Conservation (phyloP, 805 yeast species). For the Sugiyamaella lignohabitans region DNA sequence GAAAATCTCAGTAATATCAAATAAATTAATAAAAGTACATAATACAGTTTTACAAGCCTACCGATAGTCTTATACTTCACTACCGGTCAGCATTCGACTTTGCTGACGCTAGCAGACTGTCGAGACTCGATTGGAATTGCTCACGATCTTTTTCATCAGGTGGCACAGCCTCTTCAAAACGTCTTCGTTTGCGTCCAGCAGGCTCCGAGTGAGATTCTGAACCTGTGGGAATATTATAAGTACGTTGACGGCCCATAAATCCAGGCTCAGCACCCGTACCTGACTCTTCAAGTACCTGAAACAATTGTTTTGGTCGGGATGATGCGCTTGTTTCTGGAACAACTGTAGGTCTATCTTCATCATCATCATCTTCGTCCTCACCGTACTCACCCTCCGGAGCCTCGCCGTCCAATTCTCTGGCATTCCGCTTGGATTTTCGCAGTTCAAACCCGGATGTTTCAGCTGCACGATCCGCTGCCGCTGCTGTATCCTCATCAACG, state of each 20-base stretch:
- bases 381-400: not conserved
- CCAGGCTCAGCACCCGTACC: constrained; percentile 17
- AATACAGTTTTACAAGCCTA: too few species aligned
- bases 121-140: constrained; percentile 13
- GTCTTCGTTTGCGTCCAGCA: constrained; percentile 5
- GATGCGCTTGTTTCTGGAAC: not conserved
- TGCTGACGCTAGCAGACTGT: constrained; percentile 13
- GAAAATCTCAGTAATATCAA: constrained; percentile 13
- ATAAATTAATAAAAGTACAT: constrained; percentile 1
- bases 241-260: constrained; percentile 29
- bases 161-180: constrained; percentile 6
- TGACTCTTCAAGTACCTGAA: constrained; percentile 31
- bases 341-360: constrained; percentile 9
- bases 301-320: constrained; percentile 24
- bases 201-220: too few species aligned
- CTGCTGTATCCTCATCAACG: constrained; percentile 33
- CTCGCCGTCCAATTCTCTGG: constrained; percentile 2
- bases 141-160: not conserved
- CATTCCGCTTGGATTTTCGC: constrained; percentile 13
- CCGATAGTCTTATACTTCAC: not conserved
- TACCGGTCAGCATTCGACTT: not conserved
- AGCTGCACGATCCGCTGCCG: constrained; percentile 5
- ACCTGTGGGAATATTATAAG: constrained; percentile 22
- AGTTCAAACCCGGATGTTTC: constrained; percentile 12
- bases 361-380: constrained; percentile 12